Evolutionary conservation across 208 protist species (phyloP), one percentile per base, ranked within the genome.

Genomic region (Leishmania tropica): DNA sequence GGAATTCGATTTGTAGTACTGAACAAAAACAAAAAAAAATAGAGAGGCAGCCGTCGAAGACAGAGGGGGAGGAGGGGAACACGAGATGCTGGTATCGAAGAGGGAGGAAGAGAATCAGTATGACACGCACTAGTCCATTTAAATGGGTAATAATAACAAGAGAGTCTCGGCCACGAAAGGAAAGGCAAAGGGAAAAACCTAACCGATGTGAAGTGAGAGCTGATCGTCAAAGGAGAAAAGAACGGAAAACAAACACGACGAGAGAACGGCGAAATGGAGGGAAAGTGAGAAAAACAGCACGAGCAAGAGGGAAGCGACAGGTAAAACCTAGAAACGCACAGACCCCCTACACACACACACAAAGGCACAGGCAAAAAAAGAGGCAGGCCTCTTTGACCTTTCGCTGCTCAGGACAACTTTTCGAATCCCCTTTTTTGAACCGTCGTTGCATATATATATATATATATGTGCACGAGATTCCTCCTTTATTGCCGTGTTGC

Each of bases 291-390:
- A 3, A 65, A 21, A 28, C 10, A 78, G 37, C n/a, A 45, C 0
- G 5, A 31, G 31, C 10, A 47, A 85, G 21, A 53, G 31, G 28
- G 8, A 4, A 31, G 58, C 58, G 78, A 82, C 42, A 54, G 72
- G 51, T 37, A 5, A 76, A 78, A 71, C 4, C 75, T 56, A 75
- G 35, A 54, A 89, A 70, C 19, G 65, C 7, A 28, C n/a, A 60
- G 24, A 64, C 60, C 1, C 1, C 76, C 31, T 64, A 37, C 13
- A 80, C 40, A 64, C 17, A 42, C 40, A 42, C 40, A 42, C 40
- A 40, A 28, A 35, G n/a, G 65, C 51, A 31, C n/a, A 48, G 5
- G 2, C 60, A 68, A 65, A 42, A 24, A 78, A 58, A 60, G 8
- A 60, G 56, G 40, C 11, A 68, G 15, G 11, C 17, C 31, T 21